These are phyloP conservation scores for Colletotrichum orbiculare DNA, from an alignment of 2,329 filamentous ascomycete species.

Conservation along the genomic window DNA sequence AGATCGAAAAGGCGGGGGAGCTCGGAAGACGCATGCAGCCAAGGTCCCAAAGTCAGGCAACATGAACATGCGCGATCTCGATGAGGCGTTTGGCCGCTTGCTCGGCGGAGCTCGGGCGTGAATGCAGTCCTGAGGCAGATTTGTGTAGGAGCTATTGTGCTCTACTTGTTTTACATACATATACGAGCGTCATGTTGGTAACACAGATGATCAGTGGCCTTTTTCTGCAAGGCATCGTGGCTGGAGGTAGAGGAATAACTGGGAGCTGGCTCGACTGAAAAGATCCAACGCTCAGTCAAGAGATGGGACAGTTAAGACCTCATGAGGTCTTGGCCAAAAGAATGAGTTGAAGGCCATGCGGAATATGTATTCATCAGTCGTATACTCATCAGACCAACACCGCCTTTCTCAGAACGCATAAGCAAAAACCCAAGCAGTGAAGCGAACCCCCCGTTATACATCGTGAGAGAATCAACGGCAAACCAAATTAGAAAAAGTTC, in stretches of 20 bases:
- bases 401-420: background rate
- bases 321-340: too few relatives aligned
- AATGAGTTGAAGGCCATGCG: background rate
- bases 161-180: too few relatives aligned
- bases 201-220: too few relatives aligned
- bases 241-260: too few relatives aligned
- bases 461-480: background rate
- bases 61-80: background rate
- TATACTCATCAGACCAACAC: background rate
- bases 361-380: background rate
- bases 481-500: slow-evolving; percentile 25
- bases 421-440: background rate
- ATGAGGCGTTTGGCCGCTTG: background rate
- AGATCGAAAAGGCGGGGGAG: slow-evolving; percentile 4
- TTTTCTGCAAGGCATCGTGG: too few relatives aligned
- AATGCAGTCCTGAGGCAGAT: background rate
- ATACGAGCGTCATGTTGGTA: too few relatives aligned
- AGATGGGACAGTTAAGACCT: too few relatives aligned
- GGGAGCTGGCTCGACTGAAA: too few relatives aligned
- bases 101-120: background rate
- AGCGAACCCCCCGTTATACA: background rate
- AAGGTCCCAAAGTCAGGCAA: background rate
- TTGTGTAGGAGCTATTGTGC: background rate
- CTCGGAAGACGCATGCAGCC: slow-evolving; percentile 10
- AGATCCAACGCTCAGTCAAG: too few relatives aligned